phyloP scores from a whole-genome alignment of 441 rosid species.

The Erysimum cheiri region DNA sequence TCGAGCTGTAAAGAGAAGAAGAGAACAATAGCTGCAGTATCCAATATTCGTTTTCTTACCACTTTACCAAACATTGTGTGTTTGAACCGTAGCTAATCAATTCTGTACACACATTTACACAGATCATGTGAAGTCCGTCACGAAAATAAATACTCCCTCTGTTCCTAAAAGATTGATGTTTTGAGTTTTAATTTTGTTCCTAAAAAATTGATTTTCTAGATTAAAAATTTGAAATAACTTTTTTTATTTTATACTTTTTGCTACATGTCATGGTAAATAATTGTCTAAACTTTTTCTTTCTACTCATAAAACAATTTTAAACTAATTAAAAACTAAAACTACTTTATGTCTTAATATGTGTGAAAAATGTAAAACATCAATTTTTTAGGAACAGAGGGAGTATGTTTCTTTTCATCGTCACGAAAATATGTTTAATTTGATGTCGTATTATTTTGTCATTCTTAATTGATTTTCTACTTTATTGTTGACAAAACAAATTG shows the following conservation, averaged over 20 bases:
- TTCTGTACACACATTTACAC: neutral
- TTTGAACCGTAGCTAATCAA: neutral
- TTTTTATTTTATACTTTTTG: too few species aligned
- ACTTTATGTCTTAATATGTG: too few species aligned
- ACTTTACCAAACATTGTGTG: neutral
- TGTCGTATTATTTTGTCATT: neutral
- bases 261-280: too few species aligned
- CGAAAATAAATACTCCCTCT: neutral
- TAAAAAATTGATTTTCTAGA: too few species aligned
- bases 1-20: neutral
- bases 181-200: too few species aligned
- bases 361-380: too few species aligned
- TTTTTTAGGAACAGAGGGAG: too few species aligned
- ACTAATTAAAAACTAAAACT: too few species aligned
- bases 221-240: too few species aligned
- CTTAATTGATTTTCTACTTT: conserved; percentile 2
- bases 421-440: neutral
- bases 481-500: neutral
- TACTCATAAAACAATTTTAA: too few species aligned
- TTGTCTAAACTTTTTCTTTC: too few species aligned
- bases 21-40: neutral
- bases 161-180: too few species aligned
- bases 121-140: neutral
- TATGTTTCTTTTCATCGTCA: conserved; percentile 1
- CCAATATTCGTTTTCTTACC: neutral